These are phyloP conservation scores for Simplicillium sp. DNA, from an alignment of 2,329 filamentous ascomycete genomes.

Conservation along the genomic window DNA sequence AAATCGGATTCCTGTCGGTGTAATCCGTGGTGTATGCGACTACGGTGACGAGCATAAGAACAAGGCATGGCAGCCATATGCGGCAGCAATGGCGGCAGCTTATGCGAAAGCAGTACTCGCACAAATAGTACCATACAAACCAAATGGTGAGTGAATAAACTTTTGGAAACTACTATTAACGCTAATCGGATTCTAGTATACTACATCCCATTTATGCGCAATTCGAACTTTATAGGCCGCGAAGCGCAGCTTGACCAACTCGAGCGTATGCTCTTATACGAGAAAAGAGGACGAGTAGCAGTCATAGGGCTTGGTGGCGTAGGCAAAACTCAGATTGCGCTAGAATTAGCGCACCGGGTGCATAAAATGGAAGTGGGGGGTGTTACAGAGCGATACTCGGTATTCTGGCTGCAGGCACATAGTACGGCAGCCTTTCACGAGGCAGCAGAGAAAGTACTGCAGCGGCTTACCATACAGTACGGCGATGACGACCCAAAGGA, in stretches of 20 bases:
- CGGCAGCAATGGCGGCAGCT: slow-evolving; percentile 20
- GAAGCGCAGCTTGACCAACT: slow-evolving; percentile 2
- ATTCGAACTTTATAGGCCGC: slow-evolving; percentile 3
- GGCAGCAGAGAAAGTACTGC: slow-evolving; percentile 23
- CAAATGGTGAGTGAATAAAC: slow-evolving; percentile 2
- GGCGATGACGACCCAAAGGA: slow-evolving; percentile 50
- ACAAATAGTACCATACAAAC: slow-evolving; percentile 2
- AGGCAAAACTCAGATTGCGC: slow-evolving; percentile 27
- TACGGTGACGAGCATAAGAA: slow-evolving; percentile 21
- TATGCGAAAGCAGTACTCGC: slow-evolving; percentile 12
- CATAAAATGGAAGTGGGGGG: slow-evolving; percentile 19
- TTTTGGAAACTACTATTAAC: no score
- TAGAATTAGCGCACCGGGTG: slow-evolving; percentile 29
- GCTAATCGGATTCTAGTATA: no score
- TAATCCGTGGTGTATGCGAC: slow-evolving; percentile 20
- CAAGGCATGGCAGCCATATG: slow-evolving; percentile 21
- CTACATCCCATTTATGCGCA: slow-evolving; percentile 3
- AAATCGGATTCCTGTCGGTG: slow-evolving; percentile 17
- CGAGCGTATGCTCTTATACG: slow-evolving; percentile 12
- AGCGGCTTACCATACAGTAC: slow-evolving; percentile 18
- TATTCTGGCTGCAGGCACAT: slow-evolving; percentile 33
- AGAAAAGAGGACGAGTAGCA: slow-evolving; percentile 11
- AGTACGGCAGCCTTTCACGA: slow-evolving; percentile 26
- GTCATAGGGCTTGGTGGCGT: slow-evolving; percentile 25
- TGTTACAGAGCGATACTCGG: slow-evolving; percentile 15